Conservation (phyloP, 257 asterid genomes). For the Misopates orontium region DNA sequence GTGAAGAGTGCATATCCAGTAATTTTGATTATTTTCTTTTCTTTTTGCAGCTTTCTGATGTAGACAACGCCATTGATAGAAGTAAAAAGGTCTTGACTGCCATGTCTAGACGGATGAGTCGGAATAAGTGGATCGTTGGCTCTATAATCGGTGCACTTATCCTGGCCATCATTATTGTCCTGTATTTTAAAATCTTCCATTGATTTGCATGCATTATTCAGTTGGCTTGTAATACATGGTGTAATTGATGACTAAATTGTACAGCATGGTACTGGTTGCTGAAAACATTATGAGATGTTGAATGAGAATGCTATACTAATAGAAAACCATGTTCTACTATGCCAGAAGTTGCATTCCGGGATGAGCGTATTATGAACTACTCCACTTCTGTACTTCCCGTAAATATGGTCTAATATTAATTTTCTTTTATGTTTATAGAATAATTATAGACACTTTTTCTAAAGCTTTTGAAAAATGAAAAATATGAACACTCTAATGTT, state of each 20-base stretch:
- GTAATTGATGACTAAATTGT: conserved; percentile 34
- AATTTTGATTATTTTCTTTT: neutral
- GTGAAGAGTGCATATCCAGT: too few relatives aligned
- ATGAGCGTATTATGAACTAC: too few relatives aligned
- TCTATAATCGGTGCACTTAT: conserved; percentile 68
- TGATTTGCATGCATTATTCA: conserved; percentile 30
- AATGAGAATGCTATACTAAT: conserved; percentile 4
- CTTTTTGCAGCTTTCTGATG: conserved; percentile 79
- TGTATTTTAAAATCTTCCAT: conserved; percentile 72
- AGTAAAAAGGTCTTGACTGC: conserved; percentile 80
- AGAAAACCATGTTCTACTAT: too few relatives aligned
- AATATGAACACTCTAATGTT: too few relatives aligned
- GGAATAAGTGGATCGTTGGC: conserved; percentile 86
- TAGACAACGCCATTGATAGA: conserved; percentile 88
- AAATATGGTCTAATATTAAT: too few relatives aligned
- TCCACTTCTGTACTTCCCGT: too few relatives aligned
- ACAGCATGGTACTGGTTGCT: conserved; percentile 31
- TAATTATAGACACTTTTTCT: too few relatives aligned
- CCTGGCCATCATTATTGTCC: conserved; percentile 66
- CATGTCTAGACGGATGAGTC: conserved; percentile 82
- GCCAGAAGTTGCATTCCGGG: too few relatives aligned
- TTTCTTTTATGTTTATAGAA: too few relatives aligned
- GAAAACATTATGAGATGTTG: conserved; percentile 19
- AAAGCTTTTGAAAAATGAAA: too few relatives aligned
- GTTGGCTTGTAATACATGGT: conserved; percentile 25